A percentile compares a stretch with the other conserved stretches of the same genome.
Conservation (phyloP, 2,329 filamentous ascomycete species). For the Penicillium sp. region DNA sequence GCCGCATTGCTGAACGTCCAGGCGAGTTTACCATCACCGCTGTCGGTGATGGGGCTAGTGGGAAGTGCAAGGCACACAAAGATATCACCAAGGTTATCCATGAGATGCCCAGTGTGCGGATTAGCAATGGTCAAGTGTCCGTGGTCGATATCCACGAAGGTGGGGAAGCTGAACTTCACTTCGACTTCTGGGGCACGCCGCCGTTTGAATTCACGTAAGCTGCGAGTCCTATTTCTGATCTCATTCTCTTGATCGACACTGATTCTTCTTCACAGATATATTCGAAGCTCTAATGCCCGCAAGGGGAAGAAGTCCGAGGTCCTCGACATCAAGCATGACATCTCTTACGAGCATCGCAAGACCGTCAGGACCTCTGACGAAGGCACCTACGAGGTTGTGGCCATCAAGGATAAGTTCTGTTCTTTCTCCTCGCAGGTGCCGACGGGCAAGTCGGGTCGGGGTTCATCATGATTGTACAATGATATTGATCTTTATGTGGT, state of each 20-base stretch:
- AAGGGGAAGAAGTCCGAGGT: constrained; percentile 77
- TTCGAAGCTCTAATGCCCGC: constrained; percentile 78
- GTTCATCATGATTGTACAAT: constrained; percentile 20
- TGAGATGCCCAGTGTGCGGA: constrained; percentile 84
- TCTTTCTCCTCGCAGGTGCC: constrained; percentile 75
- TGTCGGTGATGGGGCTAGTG: constrained; percentile 80
- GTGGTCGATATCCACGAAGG: constrained; percentile 96
- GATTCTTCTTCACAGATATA: constrained; percentile 58
- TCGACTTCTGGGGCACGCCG: constrained; percentile 92
- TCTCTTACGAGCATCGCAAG: constrained; percentile 78
- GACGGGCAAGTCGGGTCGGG: constrained; percentile 46
- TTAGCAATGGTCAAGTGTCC: constrained; percentile 78
- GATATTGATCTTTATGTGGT: constrained; percentile 13
- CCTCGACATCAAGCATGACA: constrained; percentile 86
- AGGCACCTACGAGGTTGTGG: constrained; percentile 95
- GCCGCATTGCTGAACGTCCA: constrained; percentile 86
- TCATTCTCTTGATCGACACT: constrained; percentile 5
- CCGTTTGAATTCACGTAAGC: constrained; percentile 89
- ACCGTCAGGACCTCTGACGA: constrained; percentile 83
- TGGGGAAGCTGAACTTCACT: constrained; percentile 86
- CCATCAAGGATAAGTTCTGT: constrained; percentile 91
- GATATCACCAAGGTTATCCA: constrained; percentile 83
- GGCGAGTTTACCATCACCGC: constrained; percentile 86
- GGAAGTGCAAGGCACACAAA: constrained; percentile 76
- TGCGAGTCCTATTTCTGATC: background rate